Conservation (phyloP, 192 early-diverging fungal species). For the Coemansia sp. region DNA sequence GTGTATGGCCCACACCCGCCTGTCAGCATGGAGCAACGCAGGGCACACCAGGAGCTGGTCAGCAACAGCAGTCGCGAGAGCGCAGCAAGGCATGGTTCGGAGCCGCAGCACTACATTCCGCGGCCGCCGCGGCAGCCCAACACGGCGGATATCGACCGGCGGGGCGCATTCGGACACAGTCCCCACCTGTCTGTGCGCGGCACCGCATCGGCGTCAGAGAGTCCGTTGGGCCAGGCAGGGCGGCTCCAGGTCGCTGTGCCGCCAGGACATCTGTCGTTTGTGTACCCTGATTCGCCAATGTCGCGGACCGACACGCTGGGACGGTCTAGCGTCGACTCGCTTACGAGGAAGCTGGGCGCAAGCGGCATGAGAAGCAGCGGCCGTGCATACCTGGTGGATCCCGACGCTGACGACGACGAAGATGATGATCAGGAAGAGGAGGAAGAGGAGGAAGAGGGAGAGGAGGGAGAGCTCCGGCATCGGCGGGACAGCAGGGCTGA, state of each 20-base stretch:
- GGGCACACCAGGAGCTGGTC: background rate
- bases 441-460: constrained; percentile 1
- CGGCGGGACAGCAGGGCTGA: background rate
- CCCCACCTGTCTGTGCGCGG: constrained; percentile 1
- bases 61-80: background rate
- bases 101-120: background rate
- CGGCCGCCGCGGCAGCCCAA: background rate
- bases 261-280: constrained; percentile 47
- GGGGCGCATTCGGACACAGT: background rate
- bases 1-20: background rate
- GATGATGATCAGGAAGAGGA: constrained; percentile 3
- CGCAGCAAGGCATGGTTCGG: background rate
- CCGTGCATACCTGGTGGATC: constrained; percentile 46
- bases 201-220: background rate
- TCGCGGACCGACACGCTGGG: constrained; percentile 48
- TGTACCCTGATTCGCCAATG: constrained; percentile 55
- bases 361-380: constrained; percentile 19
- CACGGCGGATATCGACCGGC: constrained; percentile 1
- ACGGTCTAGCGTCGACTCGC: constrained; percentile 35
- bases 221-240: constrained; percentile 3
- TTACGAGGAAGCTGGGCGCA: constrained; percentile 21
- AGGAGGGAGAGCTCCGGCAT: no score
- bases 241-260: constrained; percentile 49
- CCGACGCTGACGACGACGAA: constrained; percentile 17
- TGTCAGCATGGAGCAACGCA: background rate